A percentile compares a stretch with the other conserved stretches of the same genome.
Conservation (phyloP, 2,329 filamentous ascomycete genomes). For the Penicillium sp. region DNA sequence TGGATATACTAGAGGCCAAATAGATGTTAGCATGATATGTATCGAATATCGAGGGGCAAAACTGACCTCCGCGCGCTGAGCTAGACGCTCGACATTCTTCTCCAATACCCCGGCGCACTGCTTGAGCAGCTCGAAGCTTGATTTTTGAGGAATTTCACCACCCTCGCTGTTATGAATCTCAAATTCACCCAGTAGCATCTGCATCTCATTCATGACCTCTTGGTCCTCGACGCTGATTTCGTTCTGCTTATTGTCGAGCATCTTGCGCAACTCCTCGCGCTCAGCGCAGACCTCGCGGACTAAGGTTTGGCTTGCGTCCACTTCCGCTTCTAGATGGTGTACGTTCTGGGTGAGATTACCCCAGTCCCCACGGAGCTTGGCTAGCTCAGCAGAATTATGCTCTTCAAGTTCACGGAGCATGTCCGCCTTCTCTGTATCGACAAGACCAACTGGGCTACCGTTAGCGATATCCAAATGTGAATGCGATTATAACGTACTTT, state of each 20-base stretch:
- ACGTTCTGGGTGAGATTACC: conserved; percentile 34
- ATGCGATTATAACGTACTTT: conserved; percentile 30
- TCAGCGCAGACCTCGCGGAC: conserved; percentile 41
- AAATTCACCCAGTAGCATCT: conserved; percentile 42
- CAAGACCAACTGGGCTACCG: conserved; percentile 31
- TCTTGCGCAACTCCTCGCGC: conserved; percentile 40
- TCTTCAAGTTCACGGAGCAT: conserved; percentile 40
- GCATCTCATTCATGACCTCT: conserved; percentile 43
- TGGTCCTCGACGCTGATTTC: conserved; percentile 44
- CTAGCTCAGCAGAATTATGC: conserved; percentile 34
- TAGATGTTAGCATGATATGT: conserved; percentile 13
- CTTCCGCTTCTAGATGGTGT: conserved; percentile 40
- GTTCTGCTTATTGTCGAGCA: conserved; percentile 40
- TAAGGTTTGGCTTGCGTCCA: conserved; percentile 39
- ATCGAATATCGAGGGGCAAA: not conserved
- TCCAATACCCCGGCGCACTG: conserved; percentile 56
- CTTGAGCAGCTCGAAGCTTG: conserved; percentile 41
- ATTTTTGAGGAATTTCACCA: conserved; percentile 35
- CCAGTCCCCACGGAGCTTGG: conserved; percentile 37
- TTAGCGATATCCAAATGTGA: conserved; percentile 19
- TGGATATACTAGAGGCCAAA: conserved; percentile 39
- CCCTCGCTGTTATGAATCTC: conserved; percentile 36
- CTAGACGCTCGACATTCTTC: conserved; percentile 51
- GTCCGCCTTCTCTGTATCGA: conserved; percentile 40
- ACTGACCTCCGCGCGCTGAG: conserved; percentile 46